Evolutionary conservation across 164 flowering plant genomes (phyloP).

Genomic region (Pachysandra terminalis): DNA sequence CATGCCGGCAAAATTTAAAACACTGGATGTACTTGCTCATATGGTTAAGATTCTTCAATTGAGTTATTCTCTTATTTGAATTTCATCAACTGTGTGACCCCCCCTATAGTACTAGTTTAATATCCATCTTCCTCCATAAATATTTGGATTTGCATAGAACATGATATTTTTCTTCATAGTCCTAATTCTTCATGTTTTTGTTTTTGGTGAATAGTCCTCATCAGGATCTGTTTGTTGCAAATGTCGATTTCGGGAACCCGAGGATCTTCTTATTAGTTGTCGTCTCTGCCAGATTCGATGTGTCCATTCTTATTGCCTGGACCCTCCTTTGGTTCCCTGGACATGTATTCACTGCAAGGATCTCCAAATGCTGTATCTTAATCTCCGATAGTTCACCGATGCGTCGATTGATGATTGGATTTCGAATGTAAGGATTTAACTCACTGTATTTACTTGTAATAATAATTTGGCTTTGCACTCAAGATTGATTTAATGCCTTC

Average conservation of each 20-base stretch:
- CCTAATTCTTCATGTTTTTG: conserved; percentile 1
- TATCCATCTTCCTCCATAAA: background rate
- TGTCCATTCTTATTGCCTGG: conserved; percentile 80
- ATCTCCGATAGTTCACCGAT: conserved; percentile 10
- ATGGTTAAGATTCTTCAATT: background rate
- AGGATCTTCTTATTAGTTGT: conserved; percentile 68
- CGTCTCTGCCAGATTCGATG: conserved; percentile 46
- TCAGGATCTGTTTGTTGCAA: conserved; percentile 37
- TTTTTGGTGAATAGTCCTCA: conserved; percentile 25
- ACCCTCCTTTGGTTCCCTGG: conserved; percentile 86
- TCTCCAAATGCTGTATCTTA: conserved; percentile 38
- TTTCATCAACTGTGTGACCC: background rate
- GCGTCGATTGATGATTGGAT: background rate
- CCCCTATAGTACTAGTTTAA: background rate
- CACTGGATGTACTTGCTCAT: background rate
- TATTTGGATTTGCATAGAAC: background rate
- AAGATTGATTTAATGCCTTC: background rate
- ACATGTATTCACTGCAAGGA: conserved; percentile 70
- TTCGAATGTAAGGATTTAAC: background rate
- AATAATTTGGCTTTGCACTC: background rate
- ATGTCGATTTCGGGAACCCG: conserved; percentile 66
- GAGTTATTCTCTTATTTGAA: background rate
- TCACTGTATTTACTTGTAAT: background rate
- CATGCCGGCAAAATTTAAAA: too few relatives aligned
- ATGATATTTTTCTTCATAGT: background rate